A percentile compares a stretch with the other conserved stretches of the same genome.
phyloP scores from a whole-genome alignment of 1,139 yeast species.

The Blastobotrys arbuscula region DNA sequence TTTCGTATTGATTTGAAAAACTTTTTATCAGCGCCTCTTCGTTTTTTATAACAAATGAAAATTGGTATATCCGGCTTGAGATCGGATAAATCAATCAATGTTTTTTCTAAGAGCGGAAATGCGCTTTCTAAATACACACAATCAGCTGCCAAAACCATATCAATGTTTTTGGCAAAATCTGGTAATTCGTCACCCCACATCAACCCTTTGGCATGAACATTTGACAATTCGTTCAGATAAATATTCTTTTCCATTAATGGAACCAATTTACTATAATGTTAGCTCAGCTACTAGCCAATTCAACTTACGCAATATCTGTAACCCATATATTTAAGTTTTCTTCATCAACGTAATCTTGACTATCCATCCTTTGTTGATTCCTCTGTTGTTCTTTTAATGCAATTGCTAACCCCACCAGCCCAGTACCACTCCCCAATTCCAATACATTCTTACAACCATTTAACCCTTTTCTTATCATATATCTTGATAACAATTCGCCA shows the following conservation, averaged over 20 bases:
- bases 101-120: conserved; percentile 46
- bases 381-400: conserved; percentile 30
- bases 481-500: conserved; percentile 47
- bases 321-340: conserved; percentile 37
- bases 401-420: conserved; percentile 44
- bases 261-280: conserved; percentile 33
- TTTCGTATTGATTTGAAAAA: conserved; percentile 42
- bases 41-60: conserved; percentile 46
- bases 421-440: conserved; percentile 55
- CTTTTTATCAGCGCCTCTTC: conserved; percentile 49
- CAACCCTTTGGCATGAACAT: conserved; percentile 40
- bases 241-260: conserved; percentile 45
- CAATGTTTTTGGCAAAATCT: conserved; percentile 35
- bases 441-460: conserved; percentile 33
- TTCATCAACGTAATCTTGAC: neutral
- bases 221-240: conserved; percentile 36
- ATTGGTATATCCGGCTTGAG: conserved; percentile 34
- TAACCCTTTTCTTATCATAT: conserved; percentile 34
- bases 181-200: conserved; percentile 47
- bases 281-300: no score
- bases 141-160: conserved; percentile 50
- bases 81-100: conserved; percentile 42
- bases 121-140: conserved; percentile 52
- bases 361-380: neutral
- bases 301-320: conserved; percentile 39